Evolutionary conservation across 495 filamentous ascomycete species (phyloP), one percentile per base, ranked within the genome.

Genomic region (Xylaria intraflava): DNA sequence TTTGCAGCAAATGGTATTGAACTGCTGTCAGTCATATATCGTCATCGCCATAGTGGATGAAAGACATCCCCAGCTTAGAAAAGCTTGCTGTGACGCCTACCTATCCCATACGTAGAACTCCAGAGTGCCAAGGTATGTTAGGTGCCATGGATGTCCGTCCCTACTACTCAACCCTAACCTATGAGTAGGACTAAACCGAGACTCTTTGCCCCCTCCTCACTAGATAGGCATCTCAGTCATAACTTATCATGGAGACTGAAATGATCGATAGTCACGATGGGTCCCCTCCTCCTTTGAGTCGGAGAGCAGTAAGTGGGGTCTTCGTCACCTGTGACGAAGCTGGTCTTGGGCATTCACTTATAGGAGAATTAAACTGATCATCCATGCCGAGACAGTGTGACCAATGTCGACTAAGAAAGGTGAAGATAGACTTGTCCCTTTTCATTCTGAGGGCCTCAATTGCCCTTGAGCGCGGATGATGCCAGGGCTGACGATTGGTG

Each of bases 321-420:
- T 17, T 30, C 17, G 12, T 12, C 30, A 6, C 42, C 27, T 41
- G 42, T n/a, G 20, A 12, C 49, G 38, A 39, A 44, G 40, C 38
- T 23, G 1, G 7, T 22, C 1, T 39, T 27, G 20, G 29, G n/a
- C n/a, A n/a, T n/a, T n/a, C n/a, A n/a, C n/a, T n/a, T n/a, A n/a
- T n/a, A 29, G 9, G 6, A 10, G 26, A 19, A 39, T 31, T n/a
- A 39, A 16, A 26, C 43, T 36, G 31, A 53, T 19, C 23, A 46
- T 29, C 29, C 26, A 47, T 23, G n/a, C 19, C 19, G 29, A 38
- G 27, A 40, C 42, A 70, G 68, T 70, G 68, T 53, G 68, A 70
- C 56, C 65, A 68, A 54, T 70, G 68, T 51, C 65, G 78, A 22
- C 55, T 71, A 23, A 67, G 77, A 57, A 81, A 81, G 69, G 78